Conservation (phyloP, 1,284 basidiomycete genomes). For the Mycena citricolor region DNA sequence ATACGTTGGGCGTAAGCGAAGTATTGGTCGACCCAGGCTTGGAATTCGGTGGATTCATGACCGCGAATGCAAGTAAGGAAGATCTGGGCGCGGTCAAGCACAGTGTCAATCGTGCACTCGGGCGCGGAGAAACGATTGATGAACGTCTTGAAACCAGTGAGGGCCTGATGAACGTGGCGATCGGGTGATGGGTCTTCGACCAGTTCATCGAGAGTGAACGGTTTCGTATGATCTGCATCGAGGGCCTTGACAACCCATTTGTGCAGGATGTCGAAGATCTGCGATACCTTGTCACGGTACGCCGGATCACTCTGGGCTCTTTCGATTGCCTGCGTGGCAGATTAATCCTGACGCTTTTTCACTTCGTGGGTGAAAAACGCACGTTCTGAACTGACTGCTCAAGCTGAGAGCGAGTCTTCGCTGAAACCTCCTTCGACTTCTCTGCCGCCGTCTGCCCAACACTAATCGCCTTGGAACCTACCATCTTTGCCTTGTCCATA, state of each 20-base stretch:
- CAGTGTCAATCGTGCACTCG: slow-evolving; percentile 19
- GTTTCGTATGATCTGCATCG: slow-evolving; percentile 46
- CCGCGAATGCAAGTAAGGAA: slow-evolving; percentile 44
- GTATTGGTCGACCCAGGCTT: slow-evolving; percentile 47
- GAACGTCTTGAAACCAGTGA: slow-evolving; percentile 28
- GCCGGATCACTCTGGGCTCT: slow-evolving; percentile 57
- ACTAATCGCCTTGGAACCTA: slow-evolving; percentile 56
- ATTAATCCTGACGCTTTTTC: neutral
- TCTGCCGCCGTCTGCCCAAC: slow-evolving; percentile 43
- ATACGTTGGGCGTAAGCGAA: slow-evolving; percentile 44
- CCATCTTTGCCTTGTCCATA: slow-evolving; percentile 61
- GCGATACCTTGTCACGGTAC: slow-evolving; percentile 55
- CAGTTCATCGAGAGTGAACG: slow-evolving; percentile 50
- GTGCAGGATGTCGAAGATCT: slow-evolving; percentile 52
- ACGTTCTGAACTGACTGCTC: slow-evolving; percentile 55
- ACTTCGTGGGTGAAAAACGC: slow-evolving; percentile 21
- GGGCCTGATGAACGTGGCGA: slow-evolving; percentile 52
- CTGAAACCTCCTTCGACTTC: slow-evolving; percentile 42
- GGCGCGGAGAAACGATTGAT: slow-evolving; percentile 39
- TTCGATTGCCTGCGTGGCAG: slow-evolving; percentile 50
- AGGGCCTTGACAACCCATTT: slow-evolving; percentile 56
- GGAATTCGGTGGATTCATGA: slow-evolving; percentile 45
- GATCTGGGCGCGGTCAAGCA: slow-evolving; percentile 30
- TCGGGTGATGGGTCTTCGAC: slow-evolving; percentile 58
- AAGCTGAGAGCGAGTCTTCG: slow-evolving; percentile 41